Conservation (phyloP, 2,329 filamentous ascomycete genomes). For the Coniochaeta hoffmannii region DNA sequence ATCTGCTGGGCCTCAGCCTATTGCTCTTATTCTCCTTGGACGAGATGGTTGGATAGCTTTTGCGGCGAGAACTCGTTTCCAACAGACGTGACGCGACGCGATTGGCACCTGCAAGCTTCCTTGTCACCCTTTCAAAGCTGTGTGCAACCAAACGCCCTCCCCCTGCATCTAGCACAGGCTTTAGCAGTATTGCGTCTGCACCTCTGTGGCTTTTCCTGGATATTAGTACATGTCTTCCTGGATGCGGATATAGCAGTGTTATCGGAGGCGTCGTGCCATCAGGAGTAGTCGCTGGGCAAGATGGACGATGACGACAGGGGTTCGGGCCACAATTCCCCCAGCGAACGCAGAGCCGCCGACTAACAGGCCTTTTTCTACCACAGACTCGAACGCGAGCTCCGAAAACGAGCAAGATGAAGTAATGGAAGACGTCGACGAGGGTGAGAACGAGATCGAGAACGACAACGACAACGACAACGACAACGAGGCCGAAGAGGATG, state of each 20-base stretch:
- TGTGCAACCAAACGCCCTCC: too few relatives aligned
- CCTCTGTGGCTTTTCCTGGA: not conserved
- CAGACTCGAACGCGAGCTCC: constrained; percentile 33
- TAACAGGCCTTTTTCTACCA: not conserved
- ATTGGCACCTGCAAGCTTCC: too few relatives aligned
- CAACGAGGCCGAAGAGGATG: constrained; percentile 36
- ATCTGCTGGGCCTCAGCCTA: too few relatives aligned
- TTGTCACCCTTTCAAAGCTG: too few relatives aligned
- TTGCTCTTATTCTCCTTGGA: too few relatives aligned
- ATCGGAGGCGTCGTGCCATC: not conserved
- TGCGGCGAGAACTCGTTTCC: too few relatives aligned
- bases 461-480: constrained; percentile 35
- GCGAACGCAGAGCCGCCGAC: not conserved
- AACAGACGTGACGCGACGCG: not conserved
- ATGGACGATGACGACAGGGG: constrained; percentile 2
- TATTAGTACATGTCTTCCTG: not conserved
- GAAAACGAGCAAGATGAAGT: constrained; percentile 50
- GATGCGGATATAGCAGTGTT: not conserved
- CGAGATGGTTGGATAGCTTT: too few relatives aligned
- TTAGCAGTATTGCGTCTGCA: not conserved
- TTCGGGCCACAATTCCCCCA: not conserved
- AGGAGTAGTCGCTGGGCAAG: not conserved
- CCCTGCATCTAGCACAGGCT: not conserved
- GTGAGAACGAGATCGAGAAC: constrained; percentile 26
- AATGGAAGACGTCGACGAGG: constrained; percentile 40